These are phyloP conservation scores for Neofusicoccum ribis DNA, from an alignment of 2,329 filamentous ascomycete species.

Conservation along the genomic window DNA sequence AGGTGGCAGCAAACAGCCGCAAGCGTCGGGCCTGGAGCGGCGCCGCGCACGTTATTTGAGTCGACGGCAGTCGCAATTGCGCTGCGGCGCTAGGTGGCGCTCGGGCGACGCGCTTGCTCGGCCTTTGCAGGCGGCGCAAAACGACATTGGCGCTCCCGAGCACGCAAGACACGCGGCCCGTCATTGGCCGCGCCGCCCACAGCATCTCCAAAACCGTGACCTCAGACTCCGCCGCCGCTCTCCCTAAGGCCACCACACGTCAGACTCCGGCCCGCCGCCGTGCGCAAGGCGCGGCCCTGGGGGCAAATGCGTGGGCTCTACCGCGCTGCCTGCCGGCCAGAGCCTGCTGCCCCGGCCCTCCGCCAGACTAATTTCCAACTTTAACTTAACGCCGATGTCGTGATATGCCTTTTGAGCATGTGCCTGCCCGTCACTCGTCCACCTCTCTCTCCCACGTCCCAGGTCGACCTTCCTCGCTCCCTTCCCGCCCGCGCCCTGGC, in stretches of 20 bases:
- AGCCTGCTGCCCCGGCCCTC: background rate
- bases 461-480: background rate
- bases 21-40: background rate
- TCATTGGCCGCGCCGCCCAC: slow-evolving; percentile 4
- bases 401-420: slow-evolving; percentile 1
- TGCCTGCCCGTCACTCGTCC: background rate
- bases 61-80: background rate
- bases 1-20: no score
- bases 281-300: background rate
- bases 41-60: slow-evolving; percentile 8
- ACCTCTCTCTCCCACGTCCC: background rate
- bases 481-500: background rate
- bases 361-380: slow-evolving; percentile 14
- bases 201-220: slow-evolving; percentile 3
- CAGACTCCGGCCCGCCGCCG: background rate
- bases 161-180: slow-evolving; percentile 16
- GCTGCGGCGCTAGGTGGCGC: background rate
- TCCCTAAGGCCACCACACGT: slow-evolving; percentile 14
- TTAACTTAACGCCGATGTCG: slow-evolving; percentile 16
- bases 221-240: slow-evolving; percentile 8
- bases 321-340: background rate
- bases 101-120: background rate
- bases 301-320: background rate
- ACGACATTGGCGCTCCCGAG: slow-evolving; percentile 17
- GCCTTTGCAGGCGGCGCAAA: slow-evolving; percentile 14